phyloP scores from a whole-genome alignment of 2,329 filamentous ascomycete species.

The Trichothecium roseum region DNA sequence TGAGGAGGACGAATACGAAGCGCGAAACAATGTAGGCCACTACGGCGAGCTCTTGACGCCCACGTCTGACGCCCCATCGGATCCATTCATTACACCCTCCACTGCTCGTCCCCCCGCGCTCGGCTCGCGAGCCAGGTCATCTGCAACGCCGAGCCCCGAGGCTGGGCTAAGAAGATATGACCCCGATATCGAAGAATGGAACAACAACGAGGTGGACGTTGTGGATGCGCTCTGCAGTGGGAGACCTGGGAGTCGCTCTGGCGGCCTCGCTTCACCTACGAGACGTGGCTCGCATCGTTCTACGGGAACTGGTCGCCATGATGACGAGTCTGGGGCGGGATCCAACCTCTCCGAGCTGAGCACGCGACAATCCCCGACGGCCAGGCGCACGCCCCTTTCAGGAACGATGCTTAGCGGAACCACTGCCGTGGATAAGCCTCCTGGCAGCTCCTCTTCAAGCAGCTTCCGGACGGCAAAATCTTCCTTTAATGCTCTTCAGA shows the following conservation, averaged over 20 bases:
- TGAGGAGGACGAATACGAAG: constrained; percentile 31
- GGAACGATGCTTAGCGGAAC: constrained; percentile 14
- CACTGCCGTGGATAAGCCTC: constrained; percentile 20
- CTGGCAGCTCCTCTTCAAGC: constrained; percentile 27
- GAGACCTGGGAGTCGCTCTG: constrained; percentile 16
- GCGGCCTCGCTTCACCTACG: constrained; percentile 26
- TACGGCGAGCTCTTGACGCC: constrained; percentile 19
- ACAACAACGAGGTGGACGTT: constrained; percentile 34
- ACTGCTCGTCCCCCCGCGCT: constrained; percentile 1
- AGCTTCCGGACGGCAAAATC: constrained; percentile 45
- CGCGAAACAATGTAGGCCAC: constrained; percentile 4
- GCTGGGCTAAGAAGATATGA: constrained; percentile 21
- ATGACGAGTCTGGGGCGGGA: constrained; percentile 42
- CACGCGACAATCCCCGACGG: constrained; percentile 20
- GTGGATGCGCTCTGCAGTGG: constrained; percentile 39
- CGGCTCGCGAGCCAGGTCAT: constrained; percentile 4
- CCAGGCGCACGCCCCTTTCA: constrained; percentile 11
- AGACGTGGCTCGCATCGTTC: constrained; percentile 26
- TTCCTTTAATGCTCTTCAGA: constrained; percentile 39
- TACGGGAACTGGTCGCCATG: constrained; percentile 15
- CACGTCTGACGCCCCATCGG: constrained; percentile 26
- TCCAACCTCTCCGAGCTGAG: constrained; percentile 47
- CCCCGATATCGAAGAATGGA: constrained; percentile 48
- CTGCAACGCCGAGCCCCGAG: constrained; percentile 31
- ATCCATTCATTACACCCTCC: constrained; percentile 40